Percentiles rank a stretch among this genome's conserved stretches.
Evolutionary conservation across 2,329 filamentous ascomycete genomes (phyloP).

Genomic region (Ophiostoma sp.): DNA sequence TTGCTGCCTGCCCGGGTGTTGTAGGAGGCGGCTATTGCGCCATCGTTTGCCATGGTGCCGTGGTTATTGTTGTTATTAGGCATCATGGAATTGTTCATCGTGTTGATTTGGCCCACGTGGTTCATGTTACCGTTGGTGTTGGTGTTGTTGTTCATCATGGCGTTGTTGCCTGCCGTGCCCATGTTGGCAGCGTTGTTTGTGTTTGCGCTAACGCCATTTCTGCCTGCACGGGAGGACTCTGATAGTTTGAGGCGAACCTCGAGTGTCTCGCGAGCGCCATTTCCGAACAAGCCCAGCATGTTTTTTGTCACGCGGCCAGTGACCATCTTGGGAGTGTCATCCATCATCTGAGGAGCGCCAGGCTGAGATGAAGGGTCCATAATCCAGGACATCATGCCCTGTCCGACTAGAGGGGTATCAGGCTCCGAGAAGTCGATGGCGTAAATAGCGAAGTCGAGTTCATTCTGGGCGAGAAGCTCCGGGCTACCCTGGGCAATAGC

Average conservation of each 20-base stretch:
- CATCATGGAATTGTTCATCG: neutral
- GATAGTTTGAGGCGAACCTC: conserved; percentile 89
- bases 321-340: conserved; percentile 56
- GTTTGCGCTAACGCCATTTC: neutral
- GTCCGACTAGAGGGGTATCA: conserved; percentile 86
- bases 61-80: neutral
- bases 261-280: conserved; percentile 77
- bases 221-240: conserved; percentile 58
- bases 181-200: conserved; percentile 24
- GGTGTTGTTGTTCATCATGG: neutral
- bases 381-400: conserved; percentile 88
- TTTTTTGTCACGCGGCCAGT: conserved; percentile 90
- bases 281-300: conserved; percentile 74
- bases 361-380: conserved; percentile 45
- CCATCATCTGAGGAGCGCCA: conserved; percentile 41
- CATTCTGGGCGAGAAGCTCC: conserved; percentile 69
- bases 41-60: neutral
- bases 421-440: conserved; percentile 95
- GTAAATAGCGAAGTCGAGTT: conserved; percentile 89
- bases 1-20: conserved; percentile 29
- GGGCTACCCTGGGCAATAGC: conserved; percentile 75
- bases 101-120: conserved; percentile 1
- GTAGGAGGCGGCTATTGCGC: neutral
- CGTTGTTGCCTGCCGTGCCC: neutral
- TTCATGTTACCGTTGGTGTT: neutral